Percentiles rank a stretch among this genome's conserved stretches.
Conservation (phyloP, 345 rosid species). For the Citrus unshiu region DNA sequence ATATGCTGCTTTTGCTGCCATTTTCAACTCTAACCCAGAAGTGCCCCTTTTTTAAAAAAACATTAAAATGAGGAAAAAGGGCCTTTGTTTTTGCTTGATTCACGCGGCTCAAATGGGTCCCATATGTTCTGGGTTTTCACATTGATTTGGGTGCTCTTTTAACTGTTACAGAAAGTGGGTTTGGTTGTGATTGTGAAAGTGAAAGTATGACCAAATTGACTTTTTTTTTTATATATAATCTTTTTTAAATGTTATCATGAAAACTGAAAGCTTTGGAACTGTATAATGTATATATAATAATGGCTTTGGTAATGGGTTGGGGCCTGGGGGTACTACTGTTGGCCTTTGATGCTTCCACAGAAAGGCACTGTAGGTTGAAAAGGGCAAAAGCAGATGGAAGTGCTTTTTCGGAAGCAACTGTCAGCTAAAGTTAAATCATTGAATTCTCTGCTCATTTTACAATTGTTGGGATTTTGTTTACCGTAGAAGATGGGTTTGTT, state of each 20-base stretch:
- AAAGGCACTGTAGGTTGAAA: not conserved
- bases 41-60: too few relatives aligned
- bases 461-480: too few relatives aligned
- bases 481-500: too few relatives aligned
- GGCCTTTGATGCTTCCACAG: not conserved
- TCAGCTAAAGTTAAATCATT: not conserved
- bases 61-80: too few relatives aligned
- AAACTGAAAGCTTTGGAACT: slow-evolving; percentile 8
- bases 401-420: not conserved
- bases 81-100: slow-evolving; percentile 8
- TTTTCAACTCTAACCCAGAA: not conserved
- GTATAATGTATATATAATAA: not conserved
- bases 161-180: slow-evolving; percentile 18
- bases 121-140: not conserved
- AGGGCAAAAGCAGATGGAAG: not conserved
- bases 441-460: too few relatives aligned
- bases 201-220: not conserved
- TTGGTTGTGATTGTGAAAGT: not conserved
- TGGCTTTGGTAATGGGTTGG: not conserved
- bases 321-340: not conserved
- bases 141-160: not conserved
- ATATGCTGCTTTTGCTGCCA: not conserved
- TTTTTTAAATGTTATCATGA: not conserved
- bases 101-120: slow-evolving; percentile 27
- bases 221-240: not conserved